phyloP scores from a whole-genome alignment of 352 stramenopile species.

The Phytophthora crassamura region DNA sequence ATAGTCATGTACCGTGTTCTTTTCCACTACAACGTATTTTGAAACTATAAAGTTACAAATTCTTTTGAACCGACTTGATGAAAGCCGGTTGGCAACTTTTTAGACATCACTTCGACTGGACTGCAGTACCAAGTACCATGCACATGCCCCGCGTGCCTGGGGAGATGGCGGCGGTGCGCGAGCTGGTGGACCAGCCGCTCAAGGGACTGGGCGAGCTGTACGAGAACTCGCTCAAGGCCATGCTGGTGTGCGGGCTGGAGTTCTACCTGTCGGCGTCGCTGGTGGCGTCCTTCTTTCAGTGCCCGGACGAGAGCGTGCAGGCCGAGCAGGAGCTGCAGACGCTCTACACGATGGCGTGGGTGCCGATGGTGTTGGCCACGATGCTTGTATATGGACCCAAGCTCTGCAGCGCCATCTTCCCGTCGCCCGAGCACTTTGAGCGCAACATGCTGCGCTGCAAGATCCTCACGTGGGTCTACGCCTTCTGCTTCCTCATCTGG shows the following conservation, averaged over 20 bases:
- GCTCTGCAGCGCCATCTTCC: constrained; percentile 44
- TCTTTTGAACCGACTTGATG: not conserved
- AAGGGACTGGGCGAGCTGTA: constrained; percentile 48
- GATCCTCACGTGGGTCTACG: constrained; percentile 72
- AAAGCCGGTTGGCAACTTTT: constrained; percentile 10
- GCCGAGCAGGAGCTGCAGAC: constrained; percentile 78
- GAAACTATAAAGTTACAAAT: no score
- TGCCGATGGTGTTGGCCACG: constrained; percentile 49
- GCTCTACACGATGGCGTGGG: constrained; percentile 70
- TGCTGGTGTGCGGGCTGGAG: constrained; percentile 66
- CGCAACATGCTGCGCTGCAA: constrained; percentile 73
- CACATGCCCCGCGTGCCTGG: not conserved
- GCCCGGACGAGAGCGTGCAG: constrained; percentile 46
- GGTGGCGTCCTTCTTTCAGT: constrained; percentile 78
- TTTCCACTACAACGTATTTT: no score
- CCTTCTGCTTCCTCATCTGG: constrained; percentile 66
- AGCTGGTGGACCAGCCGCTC: constrained; percentile 48
- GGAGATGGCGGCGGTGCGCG: constrained; percentile 25
- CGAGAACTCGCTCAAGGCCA: constrained; percentile 65
- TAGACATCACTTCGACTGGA: no score
- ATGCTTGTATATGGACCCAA: constrained; percentile 67
- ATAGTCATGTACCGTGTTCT: no score
- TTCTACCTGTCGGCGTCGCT: constrained; percentile 79
- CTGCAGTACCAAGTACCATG: no score
- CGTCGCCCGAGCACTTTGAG: constrained; percentile 68